Evolutionary conservation across 176 grass and related monocot genomes (phyloP).

Genomic region (Aegilops sharonensis): DNA sequence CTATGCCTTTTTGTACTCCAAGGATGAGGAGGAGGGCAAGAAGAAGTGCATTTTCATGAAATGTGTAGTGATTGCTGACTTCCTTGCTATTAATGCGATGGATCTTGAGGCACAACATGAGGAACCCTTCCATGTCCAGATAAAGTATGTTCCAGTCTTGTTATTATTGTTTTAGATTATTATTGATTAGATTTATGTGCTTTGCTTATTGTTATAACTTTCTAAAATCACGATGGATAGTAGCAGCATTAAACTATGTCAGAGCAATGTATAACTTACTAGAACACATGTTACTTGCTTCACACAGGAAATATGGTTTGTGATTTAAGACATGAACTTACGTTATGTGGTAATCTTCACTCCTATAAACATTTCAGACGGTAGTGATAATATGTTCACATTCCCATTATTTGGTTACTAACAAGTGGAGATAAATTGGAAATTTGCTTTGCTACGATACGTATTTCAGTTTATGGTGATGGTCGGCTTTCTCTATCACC

Average conservation of each 20-base stretch:
- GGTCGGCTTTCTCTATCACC: background rate
- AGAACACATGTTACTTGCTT: too few relatives aligned
- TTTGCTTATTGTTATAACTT: background rate
- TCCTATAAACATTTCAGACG: background rate
- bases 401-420: background rate
- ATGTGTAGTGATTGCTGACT: slow-evolving; percentile 58
- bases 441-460: background rate
- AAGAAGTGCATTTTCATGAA: slow-evolving; percentile 63
- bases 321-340: background rate
- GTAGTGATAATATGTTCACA: background rate
- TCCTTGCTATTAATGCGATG: slow-evolving; percentile 61
- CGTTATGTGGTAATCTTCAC: background rate
- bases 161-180: background rate
- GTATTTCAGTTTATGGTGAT: background rate
- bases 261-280: background rate
- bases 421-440: background rate
- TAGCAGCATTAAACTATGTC: background rate
- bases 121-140: slow-evolving; percentile 48
- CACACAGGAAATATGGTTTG: background rate
- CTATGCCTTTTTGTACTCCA: slow-evolving; percentile 70
- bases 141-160: slow-evolving; percentile 54
- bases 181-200: background rate
- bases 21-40: slow-evolving; percentile 52
- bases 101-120: slow-evolving; percentile 43
- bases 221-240: background rate